Conservation (phyloP, 148 eudicot species). For the Hydrangea macrophylla region DNA sequence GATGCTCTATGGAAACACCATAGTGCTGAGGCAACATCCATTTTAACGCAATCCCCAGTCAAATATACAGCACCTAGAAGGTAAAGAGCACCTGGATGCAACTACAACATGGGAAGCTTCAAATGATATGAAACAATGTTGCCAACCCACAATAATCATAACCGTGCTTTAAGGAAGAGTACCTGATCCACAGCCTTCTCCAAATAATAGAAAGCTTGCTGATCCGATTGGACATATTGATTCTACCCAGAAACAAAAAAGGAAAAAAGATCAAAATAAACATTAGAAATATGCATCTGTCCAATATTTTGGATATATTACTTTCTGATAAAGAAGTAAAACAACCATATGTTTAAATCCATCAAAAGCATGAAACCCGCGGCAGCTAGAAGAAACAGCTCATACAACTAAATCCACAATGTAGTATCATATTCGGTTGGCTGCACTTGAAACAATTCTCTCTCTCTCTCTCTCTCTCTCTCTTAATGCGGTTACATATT, state of each 20-base stretch:
- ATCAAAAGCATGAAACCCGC: background rate
- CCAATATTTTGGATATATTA: background rate
- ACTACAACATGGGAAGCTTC: slow-evolving; percentile 39
- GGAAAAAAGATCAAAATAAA: background rate
- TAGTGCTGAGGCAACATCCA: slow-evolving; percentile 74
- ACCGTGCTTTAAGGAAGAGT: slow-evolving; percentile 3
- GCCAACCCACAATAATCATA: background rate
- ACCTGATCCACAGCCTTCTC: slow-evolving; percentile 96
- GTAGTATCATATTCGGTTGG: background rate
- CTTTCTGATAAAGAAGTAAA: background rate
- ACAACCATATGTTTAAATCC: background rate
- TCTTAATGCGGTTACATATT: too few species aligned
- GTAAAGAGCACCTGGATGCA: slow-evolving; percentile 92
- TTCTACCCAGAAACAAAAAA: slow-evolving; percentile 47
- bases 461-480: too few species aligned
- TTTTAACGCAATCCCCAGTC: slow-evolving; percentile 88
- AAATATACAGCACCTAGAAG: slow-evolving; percentile 89
- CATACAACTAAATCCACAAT: background rate
- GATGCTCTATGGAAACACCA: slow-evolving; percentile 98
- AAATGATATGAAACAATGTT: slow-evolving; percentile 11
- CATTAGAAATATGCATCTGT: background rate
- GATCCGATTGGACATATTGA: slow-evolving; percentile 64
- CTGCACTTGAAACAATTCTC: background rate
- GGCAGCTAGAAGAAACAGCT: background rate
- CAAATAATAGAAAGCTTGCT: slow-evolving; percentile 83